Conservation (phyloP, 345 rosid species). For the Acer saccharum region DNA sequence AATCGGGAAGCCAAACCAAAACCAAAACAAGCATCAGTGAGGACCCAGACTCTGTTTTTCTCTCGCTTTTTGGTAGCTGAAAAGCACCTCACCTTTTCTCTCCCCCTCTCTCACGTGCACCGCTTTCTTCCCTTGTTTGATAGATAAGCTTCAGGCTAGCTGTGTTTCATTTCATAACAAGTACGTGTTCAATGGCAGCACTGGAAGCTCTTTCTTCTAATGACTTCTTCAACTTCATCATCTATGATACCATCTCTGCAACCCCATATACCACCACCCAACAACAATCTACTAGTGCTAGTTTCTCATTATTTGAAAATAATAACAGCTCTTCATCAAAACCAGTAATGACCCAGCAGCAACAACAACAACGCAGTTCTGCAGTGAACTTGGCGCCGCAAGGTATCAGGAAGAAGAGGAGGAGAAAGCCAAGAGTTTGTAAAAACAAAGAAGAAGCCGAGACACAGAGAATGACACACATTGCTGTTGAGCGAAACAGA, state of each 20-base stretch:
- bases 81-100: conserved; percentile 30
- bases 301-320: conserved; percentile 23
- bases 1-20: conserved; percentile 28
- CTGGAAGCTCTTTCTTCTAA: conserved; percentile 68
- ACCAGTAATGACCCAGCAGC: conserved; percentile 18
- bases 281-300: conserved; percentile 20
- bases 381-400: conserved; percentile 28
- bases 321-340: neutral
- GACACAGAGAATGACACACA: conserved; percentile 89
- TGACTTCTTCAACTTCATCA: conserved; percentile 61
- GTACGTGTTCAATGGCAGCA: conserved; percentile 40
- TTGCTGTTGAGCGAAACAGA: conserved; percentile 86
- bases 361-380: conserved; percentile 5
- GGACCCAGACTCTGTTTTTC: conserved; percentile 9
- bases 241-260: conserved; percentile 68
- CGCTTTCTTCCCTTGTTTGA: conserved; percentile 5
- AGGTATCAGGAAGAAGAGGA: conserved; percentile 62
- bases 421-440: conserved; percentile 73
- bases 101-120: conserved; percentile 49
- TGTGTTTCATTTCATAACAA: neutral
- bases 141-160: neutral
- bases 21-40: conserved; percentile 14
- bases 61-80: conserved; percentile 26
- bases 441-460: conserved; percentile 90
- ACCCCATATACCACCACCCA: conserved; percentile 43